These are phyloP conservation scores for Flaveria bidentis DNA, from an alignment of 129 eudicot species.

Conservation along the genomic window DNA sequence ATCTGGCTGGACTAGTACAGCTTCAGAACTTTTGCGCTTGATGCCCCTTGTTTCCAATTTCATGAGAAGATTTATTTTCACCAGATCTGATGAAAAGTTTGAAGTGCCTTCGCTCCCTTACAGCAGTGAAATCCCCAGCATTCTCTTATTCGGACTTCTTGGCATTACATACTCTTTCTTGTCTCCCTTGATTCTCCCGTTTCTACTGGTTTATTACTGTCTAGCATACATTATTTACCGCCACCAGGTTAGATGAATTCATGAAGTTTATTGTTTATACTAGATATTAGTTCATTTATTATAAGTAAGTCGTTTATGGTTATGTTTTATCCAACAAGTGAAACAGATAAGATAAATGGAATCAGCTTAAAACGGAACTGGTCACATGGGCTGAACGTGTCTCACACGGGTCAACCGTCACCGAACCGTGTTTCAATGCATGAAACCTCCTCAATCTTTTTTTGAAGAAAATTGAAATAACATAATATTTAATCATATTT, in stretches of 20 bases:
- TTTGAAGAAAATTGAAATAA: neutral
- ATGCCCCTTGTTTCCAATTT: conserved; percentile 44
- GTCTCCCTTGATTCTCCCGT: conserved; percentile 84
- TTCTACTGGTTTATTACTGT: conserved; percentile 82
- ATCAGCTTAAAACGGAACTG: neutral
- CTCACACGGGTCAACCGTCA: neutral
- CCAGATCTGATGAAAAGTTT: conserved; percentile 47
- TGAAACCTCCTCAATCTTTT: neutral
- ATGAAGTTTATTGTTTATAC: conserved; percentile 11
- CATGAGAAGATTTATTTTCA: conserved; percentile 35
- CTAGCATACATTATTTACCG: conserved; percentile 74
- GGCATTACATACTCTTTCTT: conserved; percentile 86
- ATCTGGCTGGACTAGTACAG: conserved; percentile 83
- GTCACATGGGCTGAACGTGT: neutral
- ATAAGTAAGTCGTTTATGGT: neutral
- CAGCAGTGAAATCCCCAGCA: conserved; percentile 69
- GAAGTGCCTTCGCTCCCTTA: conserved; percentile 80
- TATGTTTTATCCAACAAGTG: conserved; percentile 4
- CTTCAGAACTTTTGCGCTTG: conserved; percentile 68
- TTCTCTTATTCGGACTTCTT: conserved; percentile 84
- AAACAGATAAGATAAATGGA: neutral
- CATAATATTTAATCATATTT: neutral
- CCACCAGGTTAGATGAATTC: conserved; percentile 72
- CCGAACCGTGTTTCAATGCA: neutral
- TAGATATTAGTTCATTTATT: neutral